A percentile compares a stretch with the other conserved stretches of the same genome.
Evolutionary conservation across 148 eudicot genomes (phyloP).

Genomic region (Vaccinium myrtillus): DNA sequence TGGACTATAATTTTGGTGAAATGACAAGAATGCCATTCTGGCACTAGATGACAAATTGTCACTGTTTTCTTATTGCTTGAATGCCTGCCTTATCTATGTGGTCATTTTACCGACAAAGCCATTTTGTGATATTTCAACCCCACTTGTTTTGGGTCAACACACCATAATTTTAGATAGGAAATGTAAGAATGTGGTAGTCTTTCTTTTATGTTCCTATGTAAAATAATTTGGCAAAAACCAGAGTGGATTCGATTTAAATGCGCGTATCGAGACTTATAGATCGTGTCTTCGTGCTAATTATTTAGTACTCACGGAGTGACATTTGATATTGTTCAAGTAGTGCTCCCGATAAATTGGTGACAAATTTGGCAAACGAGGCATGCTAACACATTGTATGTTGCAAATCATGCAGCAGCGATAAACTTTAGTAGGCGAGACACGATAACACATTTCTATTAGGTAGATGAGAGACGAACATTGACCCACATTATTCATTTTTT

Average conservation of each 20-base stretch:
- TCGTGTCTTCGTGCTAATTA: background rate
- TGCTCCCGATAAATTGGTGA: background rate
- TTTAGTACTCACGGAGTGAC: background rate
- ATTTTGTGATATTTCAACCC: background rate
- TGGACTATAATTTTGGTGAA: background rate
- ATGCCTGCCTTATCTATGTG: background rate
- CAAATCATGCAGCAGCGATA: no score
- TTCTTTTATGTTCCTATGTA: no score
- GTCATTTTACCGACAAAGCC: background rate
- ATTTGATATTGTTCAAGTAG: background rate
- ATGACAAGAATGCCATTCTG: background rate
- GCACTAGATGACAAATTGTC: conserved; percentile 1
- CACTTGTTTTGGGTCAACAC: no score
- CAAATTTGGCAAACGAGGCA: background rate
- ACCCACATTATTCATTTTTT: no score
- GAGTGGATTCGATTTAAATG: no score
- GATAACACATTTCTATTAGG: background rate
- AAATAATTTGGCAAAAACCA: no score
- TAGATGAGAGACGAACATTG: no score
- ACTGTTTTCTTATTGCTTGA: background rate
- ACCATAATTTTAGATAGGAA: no score
- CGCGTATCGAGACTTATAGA: no score
- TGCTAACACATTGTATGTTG: background rate
- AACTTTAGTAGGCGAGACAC: background rate
- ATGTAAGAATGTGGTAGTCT: no score